Evolutionary conservation across 2,329 filamentous ascomycete genomes (phyloP), one percentile per base, ranked within the genome.

Genomic region (Hypoxylon sp.): DNA sequence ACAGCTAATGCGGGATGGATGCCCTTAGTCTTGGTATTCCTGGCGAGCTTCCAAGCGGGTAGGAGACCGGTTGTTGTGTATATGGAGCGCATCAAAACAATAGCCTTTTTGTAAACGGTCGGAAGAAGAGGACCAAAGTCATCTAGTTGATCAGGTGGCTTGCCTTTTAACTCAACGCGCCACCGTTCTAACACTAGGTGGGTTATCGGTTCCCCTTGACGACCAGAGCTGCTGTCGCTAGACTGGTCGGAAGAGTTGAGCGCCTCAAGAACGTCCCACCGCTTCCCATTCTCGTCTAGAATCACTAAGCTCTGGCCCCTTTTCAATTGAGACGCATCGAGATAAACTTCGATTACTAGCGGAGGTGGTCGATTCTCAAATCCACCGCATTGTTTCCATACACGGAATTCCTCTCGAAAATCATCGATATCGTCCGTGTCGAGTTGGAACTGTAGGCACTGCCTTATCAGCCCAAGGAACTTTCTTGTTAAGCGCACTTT

Each of bases 41-140:
- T 88, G 44, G 86, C 90, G 76, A 97, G 92, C 81, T 91, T 97
- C 90, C 92, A 97, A 25, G 92, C 90, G 2, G 96, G 96, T 69
- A 97, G 83, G 69, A 98, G 88, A 74, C 93, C 91, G 44, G 93
- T 89, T 61, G 92, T 92, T 55, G 93, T 89, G 79, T 93, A 97
- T 50, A 99, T 86, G 1, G 94, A 94, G 67, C 96, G 89, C 81
- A 98, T 98, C 74, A 98, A 90, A 73, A 98, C 92, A 71, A 99
- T 97, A 75, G 93, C 94, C 82, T 97, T 96, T 83, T 99, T 99
- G 86, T 99, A 99, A 65, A 97, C 90, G 58, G 93, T 95, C 13
- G 96, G 94, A 57, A 98, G 83, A 33, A 83, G 85, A 10, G 84
- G 84, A 6, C 87, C 88, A 77, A 90, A 93, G 77, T 88, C 88